A percentile compares a stretch with the other conserved stretches of the same genome.
Evolutionary conservation across 352 stramenopile species (phyloP).

Genomic region (Globisporangium paddicum): DNA sequence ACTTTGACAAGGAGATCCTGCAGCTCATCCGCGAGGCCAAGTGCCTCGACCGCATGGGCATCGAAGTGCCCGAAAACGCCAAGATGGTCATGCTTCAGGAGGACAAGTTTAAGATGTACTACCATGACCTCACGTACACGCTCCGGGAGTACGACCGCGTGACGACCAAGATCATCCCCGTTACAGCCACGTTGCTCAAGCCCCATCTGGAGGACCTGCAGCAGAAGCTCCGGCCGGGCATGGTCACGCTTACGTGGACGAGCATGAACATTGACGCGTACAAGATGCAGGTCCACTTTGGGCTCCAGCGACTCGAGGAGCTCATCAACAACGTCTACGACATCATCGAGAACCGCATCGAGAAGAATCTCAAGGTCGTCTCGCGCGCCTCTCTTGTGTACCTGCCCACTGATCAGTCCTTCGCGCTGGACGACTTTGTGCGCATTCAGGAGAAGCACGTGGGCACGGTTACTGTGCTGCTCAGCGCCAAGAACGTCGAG

Average conservation of each 20-base stretch:
- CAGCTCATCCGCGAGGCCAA: conserved; percentile 86
- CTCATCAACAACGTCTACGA: conserved; percentile 81
- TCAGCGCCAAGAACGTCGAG: conserved; percentile 79
- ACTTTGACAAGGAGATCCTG: conserved; percentile 88
- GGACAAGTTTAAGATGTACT: conserved; percentile 87
- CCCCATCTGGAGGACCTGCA: conserved; percentile 77
- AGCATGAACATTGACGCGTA: conserved; percentile 89
- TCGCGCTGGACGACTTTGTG: conserved; percentile 87
- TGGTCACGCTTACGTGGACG: conserved; percentile 88
- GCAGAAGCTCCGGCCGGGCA: conserved; percentile 65
- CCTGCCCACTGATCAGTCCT: conserved; percentile 73
- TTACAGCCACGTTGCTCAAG: conserved; percentile 45
- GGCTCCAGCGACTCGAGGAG: conserved; percentile 69
- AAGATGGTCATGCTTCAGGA: conserved; percentile 84
- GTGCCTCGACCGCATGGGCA: conserved; percentile 77
- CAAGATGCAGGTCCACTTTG: conserved; percentile 55
- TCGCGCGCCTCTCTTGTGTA: conserved; percentile 72
- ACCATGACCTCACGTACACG: conserved; percentile 76
- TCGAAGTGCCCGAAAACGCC: conserved; percentile 79
- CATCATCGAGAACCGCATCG: conserved; percentile 80
- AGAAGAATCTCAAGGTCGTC: conserved; percentile 83
- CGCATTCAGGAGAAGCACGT: conserved; percentile 79
- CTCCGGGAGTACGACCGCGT: conserved; percentile 82
- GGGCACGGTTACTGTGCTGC: conserved; percentile 40
- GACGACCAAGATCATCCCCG: conserved; percentile 65